Conservation (phyloP, 1,139 yeast species). For the Candida pseudoviswanathii region DNA sequence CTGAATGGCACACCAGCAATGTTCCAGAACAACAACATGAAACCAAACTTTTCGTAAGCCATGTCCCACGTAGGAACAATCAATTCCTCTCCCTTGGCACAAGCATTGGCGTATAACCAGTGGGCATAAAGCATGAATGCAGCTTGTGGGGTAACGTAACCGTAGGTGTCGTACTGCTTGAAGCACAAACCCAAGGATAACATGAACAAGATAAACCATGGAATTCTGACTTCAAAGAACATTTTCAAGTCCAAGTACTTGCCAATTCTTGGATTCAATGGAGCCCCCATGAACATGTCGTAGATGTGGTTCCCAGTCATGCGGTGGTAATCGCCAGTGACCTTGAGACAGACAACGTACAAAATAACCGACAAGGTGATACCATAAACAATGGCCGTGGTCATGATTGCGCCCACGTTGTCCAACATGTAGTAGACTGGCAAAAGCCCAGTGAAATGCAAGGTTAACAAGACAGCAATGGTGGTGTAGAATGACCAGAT, state of each 20-base stretch:
- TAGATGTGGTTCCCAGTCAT: constrained; percentile 91
- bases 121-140: constrained; percentile 77
- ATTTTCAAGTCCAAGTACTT: constrained; percentile 83
- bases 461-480: constrained; percentile 53
- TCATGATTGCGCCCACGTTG: constrained; percentile 88
- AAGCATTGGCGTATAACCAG: constrained; percentile 94
- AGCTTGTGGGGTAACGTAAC: constrained; percentile 77
- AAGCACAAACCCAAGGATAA: constrained; percentile 72
- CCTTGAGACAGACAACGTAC: constrained; percentile 64
- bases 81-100: constrained; percentile 96
- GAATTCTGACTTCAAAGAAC: constrained; percentile 96
- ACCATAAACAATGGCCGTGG: constrained; percentile 84
- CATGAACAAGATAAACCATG: constrained; percentile 91
- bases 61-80: constrained; percentile 99
- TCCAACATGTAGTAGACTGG: constrained; percentile 74
- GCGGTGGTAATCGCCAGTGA: constrained; percentile 76
- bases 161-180: constrained; percentile 80
- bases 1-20: constrained; percentile 99
- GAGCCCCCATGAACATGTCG: constrained; percentile 96
- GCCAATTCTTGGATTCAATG: constrained; percentile 93
- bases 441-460: constrained; percentile 77
- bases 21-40: constrained; percentile 98
- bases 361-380: constrained; percentile 60
- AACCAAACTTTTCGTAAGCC: constrained; percentile 98
- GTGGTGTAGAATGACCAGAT: constrained; percentile 78